These are phyloP conservation scores for Miscanthus sacchariflorus DNA, from an alignment of 202 grass and related monocot species.

Conservation along the genomic window DNA sequence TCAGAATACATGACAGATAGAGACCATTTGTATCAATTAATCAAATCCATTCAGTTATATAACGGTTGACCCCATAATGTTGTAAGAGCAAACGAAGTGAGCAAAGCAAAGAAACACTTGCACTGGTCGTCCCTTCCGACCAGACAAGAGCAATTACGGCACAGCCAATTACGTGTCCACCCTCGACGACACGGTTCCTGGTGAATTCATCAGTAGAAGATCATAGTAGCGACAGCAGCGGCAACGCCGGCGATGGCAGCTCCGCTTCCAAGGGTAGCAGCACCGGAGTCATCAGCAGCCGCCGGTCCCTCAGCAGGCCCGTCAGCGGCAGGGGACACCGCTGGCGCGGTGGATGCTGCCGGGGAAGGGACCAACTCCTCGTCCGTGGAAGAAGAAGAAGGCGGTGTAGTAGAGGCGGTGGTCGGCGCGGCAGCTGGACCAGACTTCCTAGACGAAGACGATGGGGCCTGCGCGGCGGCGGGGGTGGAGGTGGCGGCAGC, in stretches of 20 bases:
- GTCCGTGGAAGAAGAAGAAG: not conserved
- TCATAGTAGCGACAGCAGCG: conserved; percentile 21
- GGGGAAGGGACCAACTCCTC: conserved; percentile 23
- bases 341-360: not conserved
- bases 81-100: conserved; percentile 37
- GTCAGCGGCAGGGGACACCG: not conserved
- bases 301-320: conserved; percentile 39
- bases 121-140: not conserved
- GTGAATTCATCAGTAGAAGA: conserved; percentile 56
- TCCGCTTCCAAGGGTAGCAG: not conserved
- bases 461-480: not conserved
- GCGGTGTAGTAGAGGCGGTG: not conserved
- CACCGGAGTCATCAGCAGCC: conserved; percentile 44
- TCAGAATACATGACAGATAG: not conserved
- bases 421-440: conserved; percentile 27
- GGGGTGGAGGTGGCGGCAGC: not conserved
- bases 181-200: not conserved
- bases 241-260: conserved; percentile 4
- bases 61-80: conserved; percentile 47
- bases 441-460: not conserved
- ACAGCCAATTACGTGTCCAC: conserved; percentile 3
- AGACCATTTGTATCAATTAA: not conserved
- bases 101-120: conserved; percentile 40
- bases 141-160: not conserved
- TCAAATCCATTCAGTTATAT: conserved; percentile 38